Evolutionary conservation across 78 protist genomes (phyloP).

Genomic region (Planoprotostelium fungivorum): DNA sequence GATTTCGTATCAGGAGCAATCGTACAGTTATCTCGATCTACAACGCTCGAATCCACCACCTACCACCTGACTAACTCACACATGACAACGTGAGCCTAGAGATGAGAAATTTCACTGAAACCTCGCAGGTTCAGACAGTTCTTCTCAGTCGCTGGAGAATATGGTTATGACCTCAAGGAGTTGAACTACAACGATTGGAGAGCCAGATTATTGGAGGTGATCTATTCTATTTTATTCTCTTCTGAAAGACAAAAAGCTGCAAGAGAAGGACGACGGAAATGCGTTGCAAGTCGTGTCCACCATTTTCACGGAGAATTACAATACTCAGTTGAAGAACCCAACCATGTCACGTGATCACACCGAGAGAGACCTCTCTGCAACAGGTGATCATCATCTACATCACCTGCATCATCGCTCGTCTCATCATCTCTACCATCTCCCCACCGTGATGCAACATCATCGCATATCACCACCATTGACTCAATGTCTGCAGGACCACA

Average conservation of each 20-base stretch:
- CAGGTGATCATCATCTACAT: neutral
- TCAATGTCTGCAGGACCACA: neutral
- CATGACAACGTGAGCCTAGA: neutral
- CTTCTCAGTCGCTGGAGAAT: neutral
- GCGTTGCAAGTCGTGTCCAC: neutral
- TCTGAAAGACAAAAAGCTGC: neutral
- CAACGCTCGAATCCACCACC: neutral
- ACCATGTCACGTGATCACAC: neutral
- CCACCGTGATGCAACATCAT: no score
- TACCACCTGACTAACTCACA: neutral
- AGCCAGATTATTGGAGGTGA: neutral
- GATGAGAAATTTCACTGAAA: neutral
- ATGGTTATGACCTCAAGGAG: neutral
- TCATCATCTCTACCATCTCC: no score
- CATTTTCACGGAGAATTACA: neutral
- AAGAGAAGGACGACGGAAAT: neutral
- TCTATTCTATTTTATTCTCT: neutral
- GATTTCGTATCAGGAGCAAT: neutral
- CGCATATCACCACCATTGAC: no score
- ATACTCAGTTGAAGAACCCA: neutral
- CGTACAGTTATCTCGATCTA: neutral
- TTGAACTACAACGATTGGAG: neutral
- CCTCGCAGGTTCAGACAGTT: neutral
- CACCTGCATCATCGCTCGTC: neutral
- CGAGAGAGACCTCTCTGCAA: neutral